These are phyloP conservation scores for Paraphoma sp. DNA, from an alignment of 2,329 filamentous ascomycete genomes.

Conservation along the genomic window DNA sequence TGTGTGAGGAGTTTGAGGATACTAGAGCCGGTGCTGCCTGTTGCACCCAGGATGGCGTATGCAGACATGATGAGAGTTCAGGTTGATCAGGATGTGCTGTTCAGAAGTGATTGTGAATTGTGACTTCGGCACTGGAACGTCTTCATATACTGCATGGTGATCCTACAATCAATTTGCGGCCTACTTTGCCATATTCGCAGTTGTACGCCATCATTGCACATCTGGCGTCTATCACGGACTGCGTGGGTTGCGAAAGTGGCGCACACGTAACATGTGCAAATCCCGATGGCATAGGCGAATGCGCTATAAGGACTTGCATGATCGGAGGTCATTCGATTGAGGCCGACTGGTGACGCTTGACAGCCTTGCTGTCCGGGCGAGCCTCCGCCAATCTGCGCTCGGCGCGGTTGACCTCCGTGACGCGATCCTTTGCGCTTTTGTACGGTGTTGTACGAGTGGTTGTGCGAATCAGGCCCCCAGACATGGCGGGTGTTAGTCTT, in stretches of 20 bases:
- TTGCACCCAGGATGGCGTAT: conserved; percentile 19
- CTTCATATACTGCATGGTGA: background rate
- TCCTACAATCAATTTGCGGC: no score
- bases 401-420: no score
- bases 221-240: background rate
- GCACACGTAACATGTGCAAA: no score
- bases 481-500: no score
- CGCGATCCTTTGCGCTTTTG: no score
- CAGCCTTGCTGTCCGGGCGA: background rate
- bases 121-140: background rate
- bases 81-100: no score
- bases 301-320: background rate
- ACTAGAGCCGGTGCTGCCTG: conserved; percentile 17
- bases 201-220: background rate
- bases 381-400: no score
- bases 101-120: no score
- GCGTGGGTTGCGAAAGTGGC: no score
- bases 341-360: background rate
- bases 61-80: conserved; percentile 4
- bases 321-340: background rate
- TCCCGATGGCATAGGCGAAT: background rate
- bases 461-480: no score
- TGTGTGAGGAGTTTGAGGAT: conserved; percentile 11
- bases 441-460: no score
- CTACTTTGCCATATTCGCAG: no score